Conservation (phyloP, 352 stramenopile species). For the Pythium dissotocum region DNA sequence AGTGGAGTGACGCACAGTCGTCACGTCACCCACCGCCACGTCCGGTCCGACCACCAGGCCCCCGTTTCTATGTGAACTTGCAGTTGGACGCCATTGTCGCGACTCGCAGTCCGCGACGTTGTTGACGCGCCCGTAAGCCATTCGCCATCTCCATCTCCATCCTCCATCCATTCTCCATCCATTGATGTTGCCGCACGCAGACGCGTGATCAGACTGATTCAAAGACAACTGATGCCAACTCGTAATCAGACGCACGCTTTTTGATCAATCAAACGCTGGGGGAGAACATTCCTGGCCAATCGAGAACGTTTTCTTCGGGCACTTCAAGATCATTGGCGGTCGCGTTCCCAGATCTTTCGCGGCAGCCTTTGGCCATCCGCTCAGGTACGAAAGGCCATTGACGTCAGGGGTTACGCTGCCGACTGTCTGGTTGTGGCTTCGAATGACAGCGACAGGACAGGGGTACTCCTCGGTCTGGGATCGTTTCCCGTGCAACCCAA, state of each 20-base stretch:
- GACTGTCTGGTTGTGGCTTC: not conserved
- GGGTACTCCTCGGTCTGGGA: not conserved
- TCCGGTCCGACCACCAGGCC: not conserved
- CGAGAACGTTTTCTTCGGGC: not conserved
- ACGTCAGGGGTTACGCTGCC: not conserved
- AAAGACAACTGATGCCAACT: not conserved
- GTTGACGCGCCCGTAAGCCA: too few relatives aligned
- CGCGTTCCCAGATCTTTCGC: constrained; percentile 4
- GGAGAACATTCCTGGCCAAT: not conserved
- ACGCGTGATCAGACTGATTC: not conserved
- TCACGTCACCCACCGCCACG: not conserved
- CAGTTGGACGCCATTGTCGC: not conserved
- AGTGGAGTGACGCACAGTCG: constrained; percentile 8
- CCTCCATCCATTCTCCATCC: not conserved
- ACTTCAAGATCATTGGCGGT: constrained; percentile 7
- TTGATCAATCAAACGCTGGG: not conserved
- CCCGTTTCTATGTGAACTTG: constrained; percentile 25
- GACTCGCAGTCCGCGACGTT: too few relatives aligned
- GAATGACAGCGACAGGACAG: not conserved
- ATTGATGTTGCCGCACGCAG: not conserved
- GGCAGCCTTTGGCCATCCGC: not conserved
- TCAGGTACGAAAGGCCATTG: not conserved
- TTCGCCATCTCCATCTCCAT: too few relatives aligned
- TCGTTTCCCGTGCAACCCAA: not conserved
- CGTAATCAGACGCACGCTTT: not conserved